Evolutionary conservation across 148 eudicot species (phyloP).

Genomic region (Fagopyrum tataricum): DNA sequence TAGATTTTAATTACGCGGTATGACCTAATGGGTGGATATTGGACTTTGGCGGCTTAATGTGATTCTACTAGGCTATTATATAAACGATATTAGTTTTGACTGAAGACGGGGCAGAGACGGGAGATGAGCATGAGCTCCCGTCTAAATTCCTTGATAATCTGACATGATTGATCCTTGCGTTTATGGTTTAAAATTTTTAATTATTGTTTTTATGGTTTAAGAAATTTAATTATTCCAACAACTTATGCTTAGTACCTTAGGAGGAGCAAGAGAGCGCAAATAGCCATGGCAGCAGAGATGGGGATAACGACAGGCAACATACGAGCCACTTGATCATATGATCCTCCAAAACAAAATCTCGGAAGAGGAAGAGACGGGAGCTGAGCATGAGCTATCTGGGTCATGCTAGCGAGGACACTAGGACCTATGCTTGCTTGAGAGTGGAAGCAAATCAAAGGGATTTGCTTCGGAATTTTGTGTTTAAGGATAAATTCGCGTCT

Average conservation of each 20-base stretch:
- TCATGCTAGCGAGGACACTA: conserved; percentile 59
- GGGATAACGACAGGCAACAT: conserved; percentile 71
- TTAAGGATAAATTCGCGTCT: conserved; percentile 63
- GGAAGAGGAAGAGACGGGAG: conserved; percentile 70
- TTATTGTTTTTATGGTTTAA: no score
- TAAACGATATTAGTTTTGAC: no score
- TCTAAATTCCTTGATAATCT: no score
- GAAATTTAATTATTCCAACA: no score
- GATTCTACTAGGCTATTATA: no score
- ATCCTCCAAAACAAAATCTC: conserved; percentile 13
- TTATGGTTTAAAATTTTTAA: no score
- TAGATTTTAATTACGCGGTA: no score
- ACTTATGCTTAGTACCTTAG: not conserved
- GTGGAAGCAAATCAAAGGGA: conserved; percentile 81
- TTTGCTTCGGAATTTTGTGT: conserved; percentile 65
- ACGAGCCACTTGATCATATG: conserved; percentile 24
- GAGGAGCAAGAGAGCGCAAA: conserved; percentile 61
- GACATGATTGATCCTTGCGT: no score
- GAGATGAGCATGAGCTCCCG: no score
- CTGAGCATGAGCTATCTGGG: conserved; percentile 84
- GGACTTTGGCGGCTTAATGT: no score
- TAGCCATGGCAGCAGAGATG: conserved; percentile 75
- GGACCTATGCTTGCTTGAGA: conserved; percentile 73
- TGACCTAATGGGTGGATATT: no score
- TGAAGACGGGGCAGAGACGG: no score